These are phyloP conservation scores for Phytophthora vignae DNA, from an alignment of 352 stramenopile species.

Conservation along the genomic window DNA sequence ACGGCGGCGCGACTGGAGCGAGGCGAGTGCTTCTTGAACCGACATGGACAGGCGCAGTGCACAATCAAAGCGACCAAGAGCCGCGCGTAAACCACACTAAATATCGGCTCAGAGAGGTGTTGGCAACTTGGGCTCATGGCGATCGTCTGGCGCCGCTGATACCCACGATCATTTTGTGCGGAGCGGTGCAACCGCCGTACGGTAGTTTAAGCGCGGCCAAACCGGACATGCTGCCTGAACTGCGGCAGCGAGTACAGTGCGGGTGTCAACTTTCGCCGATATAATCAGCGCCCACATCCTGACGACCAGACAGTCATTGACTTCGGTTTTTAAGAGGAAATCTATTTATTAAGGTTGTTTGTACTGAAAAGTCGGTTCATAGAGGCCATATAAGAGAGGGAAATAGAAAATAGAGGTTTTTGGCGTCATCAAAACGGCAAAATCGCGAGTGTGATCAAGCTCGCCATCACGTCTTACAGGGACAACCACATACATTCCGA, in stretches of 20 bases:
- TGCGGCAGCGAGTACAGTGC: conserved; percentile 2
- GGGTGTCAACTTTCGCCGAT: conserved; percentile 2
- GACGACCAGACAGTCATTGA: not conserved
- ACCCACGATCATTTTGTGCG: too few species aligned
- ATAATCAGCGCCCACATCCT: not conserved
- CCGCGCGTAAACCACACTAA: not conserved
- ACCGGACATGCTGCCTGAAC: not conserved
- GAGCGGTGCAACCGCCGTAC: too few species aligned
- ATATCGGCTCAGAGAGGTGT: not conserved
- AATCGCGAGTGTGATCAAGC: not conserved
- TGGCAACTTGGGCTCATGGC: not conserved
- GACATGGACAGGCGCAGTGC: not conserved
- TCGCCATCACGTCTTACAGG: not conserved
- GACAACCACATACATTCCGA: not conserved
- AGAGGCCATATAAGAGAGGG: not conserved
- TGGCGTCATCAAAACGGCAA: not conserved
- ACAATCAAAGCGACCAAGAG: not conserved
- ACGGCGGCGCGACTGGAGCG: not conserved
- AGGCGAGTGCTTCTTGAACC: not conserved
- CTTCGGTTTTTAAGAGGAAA: not conserved
- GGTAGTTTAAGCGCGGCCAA: too few species aligned
- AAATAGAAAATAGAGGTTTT: not conserved
- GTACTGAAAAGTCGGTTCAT: too few species aligned
- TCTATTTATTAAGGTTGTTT: not conserved
- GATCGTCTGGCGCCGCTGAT: not conserved